Percentiles rank a stretch among this genome's conserved stretches.
phyloP scores from a whole-genome alignment of 2,329 filamentous ascomycete genomes.

The Botrytis galanthina region DNA sequence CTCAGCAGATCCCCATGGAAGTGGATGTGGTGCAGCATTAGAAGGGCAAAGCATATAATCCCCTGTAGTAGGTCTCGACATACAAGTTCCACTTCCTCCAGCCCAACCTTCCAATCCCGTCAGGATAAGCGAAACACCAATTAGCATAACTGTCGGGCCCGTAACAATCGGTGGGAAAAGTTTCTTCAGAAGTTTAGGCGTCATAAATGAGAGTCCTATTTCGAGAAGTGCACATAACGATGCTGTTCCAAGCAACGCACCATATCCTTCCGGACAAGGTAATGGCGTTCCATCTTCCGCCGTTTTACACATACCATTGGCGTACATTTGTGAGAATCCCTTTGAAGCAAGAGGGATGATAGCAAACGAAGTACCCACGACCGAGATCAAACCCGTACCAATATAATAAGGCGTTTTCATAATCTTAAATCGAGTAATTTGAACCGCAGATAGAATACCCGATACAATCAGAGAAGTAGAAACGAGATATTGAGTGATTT shows the following conservation, averaged over 20 bases:
- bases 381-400: constrained; percentile 76
- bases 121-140: constrained; percentile 70
- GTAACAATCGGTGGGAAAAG: constrained; percentile 80
- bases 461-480: constrained; percentile 66
- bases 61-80: constrained; percentile 45
- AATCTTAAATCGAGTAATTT: constrained; percentile 76
- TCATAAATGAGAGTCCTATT: constrained; percentile 71
- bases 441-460: constrained; percentile 69
- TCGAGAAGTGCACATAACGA: constrained; percentile 66
- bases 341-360: constrained; percentile 72
- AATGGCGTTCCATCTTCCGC: constrained; percentile 60
- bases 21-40: constrained; percentile 64
- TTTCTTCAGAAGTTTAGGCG: constrained; percentile 64
- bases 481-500: constrained; percentile 66
- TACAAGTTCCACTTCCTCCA: constrained; percentile 64
- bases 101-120: constrained; percentile 77
- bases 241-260: constrained; percentile 69
- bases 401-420: constrained; percentile 69
- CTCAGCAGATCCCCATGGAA: constrained; percentile 77
- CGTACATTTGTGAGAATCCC: constrained; percentile 74
- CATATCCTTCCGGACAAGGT: constrained; percentile 75
- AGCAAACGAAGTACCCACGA: constrained; percentile 75
- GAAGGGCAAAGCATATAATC: constrained; percentile 66
- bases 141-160: constrained; percentile 68
- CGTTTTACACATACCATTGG: constrained; percentile 27